Evolutionary conservation across 2,329 filamentous ascomycete species (phyloP), one percentile per base, ranked within the genome.

Genomic region (Alternaria metachromatica): DNA sequence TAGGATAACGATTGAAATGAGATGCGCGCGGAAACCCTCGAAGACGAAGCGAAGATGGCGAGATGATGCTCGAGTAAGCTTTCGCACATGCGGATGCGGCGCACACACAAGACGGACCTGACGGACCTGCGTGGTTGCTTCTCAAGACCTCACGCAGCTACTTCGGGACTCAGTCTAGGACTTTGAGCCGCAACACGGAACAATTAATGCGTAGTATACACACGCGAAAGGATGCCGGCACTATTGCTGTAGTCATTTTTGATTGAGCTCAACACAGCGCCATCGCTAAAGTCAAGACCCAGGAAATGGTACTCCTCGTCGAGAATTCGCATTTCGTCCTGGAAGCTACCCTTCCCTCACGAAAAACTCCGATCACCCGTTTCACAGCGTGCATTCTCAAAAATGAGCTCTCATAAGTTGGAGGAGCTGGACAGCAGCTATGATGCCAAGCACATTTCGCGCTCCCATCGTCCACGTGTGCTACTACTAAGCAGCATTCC

Each of bases 81-180:
- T 51, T 37, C 18, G 49, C 49, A 23, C 28, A n/a, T 21, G 28
- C 49, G 28, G 49, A 37, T 51, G 49, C 49, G 49, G 28, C 49
- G 49, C 13, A 37, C 3, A 15, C 12, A 51, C 12, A n/a, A 20
- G 25, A 6, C n/a, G 25, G 46, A 28, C 46, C 46, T 23, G 28
- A 15, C 28, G 28, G 28, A 37, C 13, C 20, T 51, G 49, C 20
- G 28, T 51, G 2, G 28, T 23, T 21, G 28, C 37, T 41, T 51
- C 20, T 37, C 18, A n/a, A 9, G 6, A 37, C 28, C 28, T 37
- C 28, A 12, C n/a, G 20, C 49, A 51, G 28, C 28, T 23, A n/a
- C 26, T 41, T 41, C 2, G n/a, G 5, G 5, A 41, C 5, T 3
- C 15, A 41, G 37, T 41, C 37, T 11, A 41, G n/a, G 37, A 18